Evolutionary conservation across 495 filamentous ascomycete genomes (phyloP).

Genomic region (Lineolata rhizophorae): DNA sequence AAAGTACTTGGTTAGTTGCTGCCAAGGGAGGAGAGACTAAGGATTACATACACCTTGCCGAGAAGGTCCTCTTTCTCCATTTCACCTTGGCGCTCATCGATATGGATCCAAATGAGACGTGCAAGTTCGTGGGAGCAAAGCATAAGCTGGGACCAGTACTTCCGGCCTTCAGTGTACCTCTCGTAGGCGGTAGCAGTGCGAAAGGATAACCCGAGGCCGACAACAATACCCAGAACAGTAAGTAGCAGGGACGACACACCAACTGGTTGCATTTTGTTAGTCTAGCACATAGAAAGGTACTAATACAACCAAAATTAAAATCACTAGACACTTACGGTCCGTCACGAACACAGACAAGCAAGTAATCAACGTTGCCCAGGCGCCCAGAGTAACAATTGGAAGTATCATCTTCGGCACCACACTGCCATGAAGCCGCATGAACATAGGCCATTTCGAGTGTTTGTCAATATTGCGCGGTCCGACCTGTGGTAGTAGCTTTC

Average conservation of each 20-base stretch:
- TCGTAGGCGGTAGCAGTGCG: constrained; percentile 73
- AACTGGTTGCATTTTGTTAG: no score
- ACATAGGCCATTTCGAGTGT: constrained; percentile 11
- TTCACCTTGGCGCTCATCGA: constrained; percentile 39
- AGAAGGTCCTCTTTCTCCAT: constrained; percentile 46
- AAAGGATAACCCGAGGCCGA: constrained; percentile 65
- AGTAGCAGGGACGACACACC: constrained; percentile 49
- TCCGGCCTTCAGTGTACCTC: constrained; percentile 48
- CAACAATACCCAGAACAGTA: constrained; percentile 76
- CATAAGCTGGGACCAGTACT: constrained; percentile 55
- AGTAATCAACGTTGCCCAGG: constrained; percentile 51
- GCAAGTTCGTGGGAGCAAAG: constrained; percentile 52
- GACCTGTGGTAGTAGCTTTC: constrained; percentile 3
- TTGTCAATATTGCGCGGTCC: constrained; percentile 9
- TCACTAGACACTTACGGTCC: constrained; percentile 19
- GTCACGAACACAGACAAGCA: constrained; percentile 31
- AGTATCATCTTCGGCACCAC: constrained; percentile 28
- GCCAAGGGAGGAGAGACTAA: not conserved
- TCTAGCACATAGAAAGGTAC: not conserved
- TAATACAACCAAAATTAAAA: constrained; percentile 1
- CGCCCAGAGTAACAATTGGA: constrained; percentile 40
- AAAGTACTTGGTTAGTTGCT: no score
- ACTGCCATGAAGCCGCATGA: constrained; percentile 10
- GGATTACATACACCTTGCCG: constrained; percentile 24
- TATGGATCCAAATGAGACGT: constrained; percentile 60